Evolutionary conservation across 768 basidiomycete species (phyloP).

Genomic region (Kwoniella pini): DNA sequence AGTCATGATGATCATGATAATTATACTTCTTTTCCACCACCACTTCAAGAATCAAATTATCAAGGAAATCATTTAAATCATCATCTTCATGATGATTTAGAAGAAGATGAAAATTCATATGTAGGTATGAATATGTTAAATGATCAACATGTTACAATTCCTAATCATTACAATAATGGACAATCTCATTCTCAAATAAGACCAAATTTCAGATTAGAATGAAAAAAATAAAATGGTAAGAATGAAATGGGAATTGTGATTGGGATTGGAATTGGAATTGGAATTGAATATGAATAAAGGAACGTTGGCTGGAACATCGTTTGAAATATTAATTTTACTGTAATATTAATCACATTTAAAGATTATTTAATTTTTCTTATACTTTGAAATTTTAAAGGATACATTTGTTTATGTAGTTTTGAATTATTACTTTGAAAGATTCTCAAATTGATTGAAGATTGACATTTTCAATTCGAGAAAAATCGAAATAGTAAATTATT

Average conservation of each 20-base stretch:
- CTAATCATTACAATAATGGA: constrained; percentile 2
- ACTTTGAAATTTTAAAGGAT: too few relatives aligned
- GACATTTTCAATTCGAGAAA: too few relatives aligned
- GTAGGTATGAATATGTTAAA: constrained; percentile 18
- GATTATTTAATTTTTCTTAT: too few relatives aligned
- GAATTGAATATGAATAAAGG: background rate
- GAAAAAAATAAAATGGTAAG: background rate
- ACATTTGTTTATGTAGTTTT: too few relatives aligned
- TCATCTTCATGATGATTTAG: background rate
- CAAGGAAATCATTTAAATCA: background rate
- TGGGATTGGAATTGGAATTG: background rate
- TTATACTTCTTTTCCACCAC: constrained; percentile 38
- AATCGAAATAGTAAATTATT: too few relatives aligned
- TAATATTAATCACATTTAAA: too few relatives aligned
- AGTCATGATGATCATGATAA: constrained; percentile 29
- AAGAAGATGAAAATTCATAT: constrained; percentile 6
- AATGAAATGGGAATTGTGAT: background rate
- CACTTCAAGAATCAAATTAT: constrained; percentile 8
- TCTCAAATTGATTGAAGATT: too few relatives aligned
- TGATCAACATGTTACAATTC: constrained; percentile 5
- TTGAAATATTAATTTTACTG: too few relatives aligned
- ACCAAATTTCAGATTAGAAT: constrained; percentile 9
- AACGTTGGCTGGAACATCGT: constrained; percentile 2
- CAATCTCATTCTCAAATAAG: too few relatives aligned
- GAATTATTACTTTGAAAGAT: too few relatives aligned